These are phyloP conservation scores for Blastobotrys persicus DNA, from an alignment of 1,139 yeast species.

Conservation along the genomic window DNA sequence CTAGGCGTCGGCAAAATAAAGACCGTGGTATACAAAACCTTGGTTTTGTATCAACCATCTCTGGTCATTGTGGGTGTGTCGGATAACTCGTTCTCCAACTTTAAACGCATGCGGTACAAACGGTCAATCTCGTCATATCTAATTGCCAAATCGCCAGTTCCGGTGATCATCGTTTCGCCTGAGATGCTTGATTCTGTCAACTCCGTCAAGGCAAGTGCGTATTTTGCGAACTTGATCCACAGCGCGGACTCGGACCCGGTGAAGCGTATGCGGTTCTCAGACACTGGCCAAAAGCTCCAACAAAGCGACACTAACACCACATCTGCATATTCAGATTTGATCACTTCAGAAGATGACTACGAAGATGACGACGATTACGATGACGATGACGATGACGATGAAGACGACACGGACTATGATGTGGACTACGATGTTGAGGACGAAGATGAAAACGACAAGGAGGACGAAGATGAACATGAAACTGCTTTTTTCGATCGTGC, in stretches of 20 bases:
- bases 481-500: not conserved
- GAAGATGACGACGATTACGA: constrained; percentile 12
- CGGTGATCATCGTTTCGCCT: constrained; percentile 29
- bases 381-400: constrained; percentile 8
- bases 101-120: constrained; percentile 26
- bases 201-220: not conserved
- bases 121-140: constrained; percentile 29
- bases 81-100: constrained; percentile 24
- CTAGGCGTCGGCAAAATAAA: constrained; percentile 31
- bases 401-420: constrained; percentile 5
- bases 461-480: constrained; percentile 6
- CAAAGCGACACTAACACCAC: not conserved
- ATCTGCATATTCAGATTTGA: constrained; percentile 7
- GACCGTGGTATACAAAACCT: constrained; percentile 28
- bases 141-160: constrained; percentile 31
- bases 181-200: constrained; percentile 2
- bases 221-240: not conserved
- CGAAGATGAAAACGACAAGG: constrained; percentile 8
- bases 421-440: not conserved
- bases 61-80: constrained; percentile 29
- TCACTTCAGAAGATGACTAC: constrained; percentile 11
- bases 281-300: not conserved
- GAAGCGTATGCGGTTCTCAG: not conserved
- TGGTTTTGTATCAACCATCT: constrained; percentile 32
- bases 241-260: not conserved